Evolutionary conservation across 331 rosid species (phyloP).

Genomic region (Arachis monticola): DNA sequence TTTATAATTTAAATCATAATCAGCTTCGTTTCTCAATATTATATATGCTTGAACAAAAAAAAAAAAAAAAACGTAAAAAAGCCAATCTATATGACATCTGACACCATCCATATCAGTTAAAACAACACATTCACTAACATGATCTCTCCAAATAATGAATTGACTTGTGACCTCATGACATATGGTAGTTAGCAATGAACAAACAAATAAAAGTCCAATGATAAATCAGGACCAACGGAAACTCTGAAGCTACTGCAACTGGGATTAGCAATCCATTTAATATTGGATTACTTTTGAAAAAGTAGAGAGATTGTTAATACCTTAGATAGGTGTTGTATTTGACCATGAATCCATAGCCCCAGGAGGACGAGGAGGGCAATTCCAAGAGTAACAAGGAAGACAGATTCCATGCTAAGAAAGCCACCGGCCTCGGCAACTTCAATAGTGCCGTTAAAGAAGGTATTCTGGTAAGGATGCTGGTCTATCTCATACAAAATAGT

Average conservation of each 20-base stretch:
- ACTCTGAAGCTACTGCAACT: not conserved
- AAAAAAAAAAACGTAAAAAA: not conserved
- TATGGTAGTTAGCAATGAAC: constrained; percentile 16
- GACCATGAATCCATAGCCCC: constrained; percentile 85
- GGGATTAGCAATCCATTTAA: constrained; percentile 22
- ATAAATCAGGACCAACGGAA: constrained; percentile 2
- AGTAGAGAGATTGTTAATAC: constrained; percentile 41
- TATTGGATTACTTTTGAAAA: constrained; percentile 4
- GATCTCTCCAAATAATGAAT: constrained; percentile 2
- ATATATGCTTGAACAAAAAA: not conserved
- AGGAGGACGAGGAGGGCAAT: constrained; percentile 72
- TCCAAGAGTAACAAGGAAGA: constrained; percentile 85
- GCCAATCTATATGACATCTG: not conserved
- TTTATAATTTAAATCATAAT: constrained; percentile 6
- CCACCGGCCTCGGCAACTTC: constrained; percentile 83
- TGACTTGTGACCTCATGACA: not conserved
- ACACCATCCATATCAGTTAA: constrained; percentile 1
- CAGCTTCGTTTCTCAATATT: not conserved
- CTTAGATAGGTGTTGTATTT: constrained; percentile 82
- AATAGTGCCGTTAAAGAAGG: constrained; percentile 85
- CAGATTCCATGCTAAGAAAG: constrained; percentile 65
- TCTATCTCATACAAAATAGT: constrained; percentile 82
- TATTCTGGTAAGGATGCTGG: constrained; percentile 74
- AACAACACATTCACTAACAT: not conserved
- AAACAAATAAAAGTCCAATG: not conserved